Evolutionary conservation across 2,329 filamentous ascomycete species (phyloP).

Genomic region (Zymoseptoria ardabiliae): DNA sequence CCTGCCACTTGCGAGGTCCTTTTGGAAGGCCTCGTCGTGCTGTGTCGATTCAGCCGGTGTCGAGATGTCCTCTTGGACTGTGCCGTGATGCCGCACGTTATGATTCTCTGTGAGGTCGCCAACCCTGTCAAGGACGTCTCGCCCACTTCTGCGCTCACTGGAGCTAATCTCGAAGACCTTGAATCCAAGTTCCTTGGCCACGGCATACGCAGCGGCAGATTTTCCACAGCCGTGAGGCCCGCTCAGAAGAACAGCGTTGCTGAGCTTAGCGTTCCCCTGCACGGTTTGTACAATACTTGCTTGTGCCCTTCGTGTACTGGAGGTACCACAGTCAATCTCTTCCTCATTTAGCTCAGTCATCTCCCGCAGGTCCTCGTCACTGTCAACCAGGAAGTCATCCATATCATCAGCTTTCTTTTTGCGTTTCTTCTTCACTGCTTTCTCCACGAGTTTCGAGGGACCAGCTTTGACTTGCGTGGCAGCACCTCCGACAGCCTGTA

Average conservation of each 20-base stretch:
- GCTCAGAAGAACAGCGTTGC: conserved; percentile 79
- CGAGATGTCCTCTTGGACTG: conserved; percentile 16
- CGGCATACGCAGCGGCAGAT: conserved; percentile 83
- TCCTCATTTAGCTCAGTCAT: conserved; percentile 53
- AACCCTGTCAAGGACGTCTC: conserved; percentile 82
- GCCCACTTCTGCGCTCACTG: conserved; percentile 73
- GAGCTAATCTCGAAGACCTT: conserved; percentile 94
- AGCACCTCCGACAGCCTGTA: conserved; percentile 67
- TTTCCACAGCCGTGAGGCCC: conserved; percentile 89
- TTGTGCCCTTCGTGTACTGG: conserved; percentile 5
- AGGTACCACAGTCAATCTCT: background rate
- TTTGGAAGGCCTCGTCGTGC: conserved; percentile 42
- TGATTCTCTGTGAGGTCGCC: conserved; percentile 98
- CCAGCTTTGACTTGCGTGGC: conserved; percentile 20
- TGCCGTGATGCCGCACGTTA: conserved; percentile 56
- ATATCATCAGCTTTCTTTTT: conserved; percentile 56
- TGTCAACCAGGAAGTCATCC: conserved; percentile 72
- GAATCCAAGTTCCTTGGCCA: conserved; percentile 84
- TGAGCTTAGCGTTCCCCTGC: conserved; percentile 37
- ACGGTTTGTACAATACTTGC: conserved; percentile 37
- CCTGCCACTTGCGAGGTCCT: conserved; percentile 58
- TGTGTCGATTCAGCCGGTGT: conserved; percentile 32
- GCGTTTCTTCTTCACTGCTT: conserved; percentile 57
- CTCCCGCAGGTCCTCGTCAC: conserved; percentile 64
- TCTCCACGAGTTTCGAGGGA: conserved; percentile 11